Evolutionary conservation across 1,139 yeast species (phyloP).

Genomic region (Hanseniaspora uvarum): DNA sequence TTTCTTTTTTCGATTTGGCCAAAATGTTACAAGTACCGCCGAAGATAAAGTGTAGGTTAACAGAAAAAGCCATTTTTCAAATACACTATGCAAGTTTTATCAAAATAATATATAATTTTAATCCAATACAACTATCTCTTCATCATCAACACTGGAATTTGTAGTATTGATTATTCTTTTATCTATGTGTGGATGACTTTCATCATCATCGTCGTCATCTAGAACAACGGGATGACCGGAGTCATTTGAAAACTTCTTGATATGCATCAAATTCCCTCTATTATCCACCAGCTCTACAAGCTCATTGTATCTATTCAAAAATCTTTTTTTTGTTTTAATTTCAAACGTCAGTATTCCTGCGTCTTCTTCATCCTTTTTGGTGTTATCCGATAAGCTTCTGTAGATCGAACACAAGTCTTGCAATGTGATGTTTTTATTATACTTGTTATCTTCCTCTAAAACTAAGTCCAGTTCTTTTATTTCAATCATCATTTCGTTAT

Average conservation of each 20-base stretch:
- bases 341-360: slow-evolving; percentile 23
- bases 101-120: no score
- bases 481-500: slow-evolving; percentile 26
- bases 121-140: slow-evolving; percentile 6
- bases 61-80: no score
- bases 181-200: slow-evolving; percentile 3
- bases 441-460: slow-evolving; percentile 29
- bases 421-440: slow-evolving; percentile 28
- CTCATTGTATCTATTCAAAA: slow-evolving; percentile 30
- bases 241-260: slow-evolving; percentile 29
- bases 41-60: no score
- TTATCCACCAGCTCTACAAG: slow-evolving; percentile 31
- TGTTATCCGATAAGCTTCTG: slow-evolving; percentile 26
- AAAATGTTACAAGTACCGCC: no score
- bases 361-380: slow-evolving; percentile 22
- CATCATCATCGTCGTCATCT: slow-evolving; percentile 24
- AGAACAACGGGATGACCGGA: slow-evolving; percentile 28
- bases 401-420: slow-evolving; percentile 29
- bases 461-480: slow-evolving; percentile 27
- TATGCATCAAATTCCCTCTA: slow-evolving; percentile 27
- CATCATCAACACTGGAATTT: neutral
- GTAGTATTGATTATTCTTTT: slow-evolving; percentile 7
- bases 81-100: no score
- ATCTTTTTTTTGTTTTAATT: slow-evolving; percentile 25
- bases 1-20: no score